Evolutionary conservation across 345 rosid genomes (phyloP).

Genomic region (Arabis alpina): DNA sequence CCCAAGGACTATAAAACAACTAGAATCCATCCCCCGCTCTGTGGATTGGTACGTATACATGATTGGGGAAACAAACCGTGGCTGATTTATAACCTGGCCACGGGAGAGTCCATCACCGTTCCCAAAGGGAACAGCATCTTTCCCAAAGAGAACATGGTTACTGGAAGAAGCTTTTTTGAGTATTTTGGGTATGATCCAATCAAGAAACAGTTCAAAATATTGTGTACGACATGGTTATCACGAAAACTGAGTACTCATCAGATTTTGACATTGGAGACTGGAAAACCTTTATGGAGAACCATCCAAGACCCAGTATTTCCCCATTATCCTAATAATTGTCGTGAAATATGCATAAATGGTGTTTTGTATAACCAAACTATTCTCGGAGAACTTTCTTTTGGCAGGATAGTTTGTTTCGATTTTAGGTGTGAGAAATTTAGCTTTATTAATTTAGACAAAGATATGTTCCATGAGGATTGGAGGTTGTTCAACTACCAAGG

Average conservation of each 20-base stretch:
- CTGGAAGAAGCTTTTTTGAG: not conserved
- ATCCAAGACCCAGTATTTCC: not conserved
- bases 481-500: constrained; percentile 14
- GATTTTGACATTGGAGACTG: constrained; percentile 12
- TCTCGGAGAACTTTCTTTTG: not conserved
- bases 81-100: not conserved
- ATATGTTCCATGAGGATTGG: not conserved
- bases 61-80: too few species aligned
- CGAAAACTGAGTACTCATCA: not conserved
- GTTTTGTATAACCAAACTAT: not conserved
- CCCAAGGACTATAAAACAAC: too few species aligned
- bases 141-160: not conserved
- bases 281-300: constrained; percentile 6
- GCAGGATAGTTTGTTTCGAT: not conserved
- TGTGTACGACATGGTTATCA: not conserved
- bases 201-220: not conserved
- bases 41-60: too few species aligned
- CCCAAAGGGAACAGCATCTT: not conserved
- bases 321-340: too few species aligned
- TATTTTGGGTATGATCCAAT: not conserved
- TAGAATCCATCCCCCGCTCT: too few species aligned
- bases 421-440: constrained; percentile 1
- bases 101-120: not conserved
- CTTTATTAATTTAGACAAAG: not conserved
- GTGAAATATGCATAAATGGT: not conserved